Percentiles rank a stretch among this genome's conserved stretches.
phyloP scores from a whole-genome alignment of 2,329 filamentous ascomycete species.

The Fusarium burgessii region DNA sequence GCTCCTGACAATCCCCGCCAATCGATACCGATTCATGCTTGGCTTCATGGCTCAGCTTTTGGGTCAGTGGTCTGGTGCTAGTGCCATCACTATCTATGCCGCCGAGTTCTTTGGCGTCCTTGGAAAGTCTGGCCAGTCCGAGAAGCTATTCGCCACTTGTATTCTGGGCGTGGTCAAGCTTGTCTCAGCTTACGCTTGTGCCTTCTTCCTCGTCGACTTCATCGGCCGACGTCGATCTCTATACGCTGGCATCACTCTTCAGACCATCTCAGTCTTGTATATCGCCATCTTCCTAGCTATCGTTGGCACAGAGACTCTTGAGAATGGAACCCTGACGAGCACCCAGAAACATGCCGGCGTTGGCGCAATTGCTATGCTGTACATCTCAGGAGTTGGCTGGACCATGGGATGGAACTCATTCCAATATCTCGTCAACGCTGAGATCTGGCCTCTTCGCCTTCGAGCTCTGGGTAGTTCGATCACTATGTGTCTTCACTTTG shows the following conservation, averaged over 20 bases:
- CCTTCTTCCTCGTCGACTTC: conserved; percentile 25
- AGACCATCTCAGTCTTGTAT: conserved; percentile 11
- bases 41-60: conserved; percentile 26
- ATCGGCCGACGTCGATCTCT: conserved; percentile 13
- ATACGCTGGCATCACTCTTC: conserved; percentile 14
- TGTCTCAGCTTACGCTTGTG: conserved; percentile 17
- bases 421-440: conserved; percentile 22
- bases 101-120: conserved; percentile 24
- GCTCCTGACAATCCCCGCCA: conserved; percentile 19
- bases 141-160: conserved; percentile 23
- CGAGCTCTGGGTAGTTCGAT: conserved; percentile 19
- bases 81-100: conserved; percentile 17
- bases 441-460: conserved; percentile 23
- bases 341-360: conserved; percentile 16
- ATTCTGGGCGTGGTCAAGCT: conserved; percentile 23
- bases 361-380: conserved; percentile 15
- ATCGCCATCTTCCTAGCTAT: conserved; percentile 19
- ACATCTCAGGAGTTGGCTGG: conserved; percentile 17
- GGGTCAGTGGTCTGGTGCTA: conserved; percentile 22
- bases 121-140: conserved; percentile 21
- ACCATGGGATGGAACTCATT: conserved; percentile 18
- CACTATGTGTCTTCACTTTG: conserved; percentile 22
- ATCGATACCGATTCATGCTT: conserved; percentile 19
- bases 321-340: conserved; percentile 11
- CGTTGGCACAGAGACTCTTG: conserved; percentile 9